Base-by-base conservation (phyloP, 768 basidiomycete genomes). In the Tricholoma sp. region DNA sequence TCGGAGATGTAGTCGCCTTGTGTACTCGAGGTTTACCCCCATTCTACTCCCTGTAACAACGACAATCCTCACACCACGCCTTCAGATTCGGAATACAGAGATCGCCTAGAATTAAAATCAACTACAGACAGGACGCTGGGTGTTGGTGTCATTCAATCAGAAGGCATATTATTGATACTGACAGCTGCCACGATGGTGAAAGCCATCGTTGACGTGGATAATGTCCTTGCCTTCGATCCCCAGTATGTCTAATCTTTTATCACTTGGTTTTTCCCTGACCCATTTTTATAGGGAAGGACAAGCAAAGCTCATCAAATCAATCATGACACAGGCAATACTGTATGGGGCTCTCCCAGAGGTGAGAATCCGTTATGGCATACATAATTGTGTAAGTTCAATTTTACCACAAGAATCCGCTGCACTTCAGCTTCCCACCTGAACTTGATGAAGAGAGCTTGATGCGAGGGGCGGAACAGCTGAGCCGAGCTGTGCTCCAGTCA, bases 271-370 rank as follows among this genome's bases (percentile, higher is more conserved):
- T 53, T 52, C 52, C 9, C 49, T 55, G 12, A 50, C 27, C 1
- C 24, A 27, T 34, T 27, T 19, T 37, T 53, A 14, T 55, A 88
- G 85, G 52, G 83, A 77, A 56, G 90, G 84, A 58, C 80, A 74
- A 43, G 83, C 86, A 2, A 80, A 81, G 57, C 73, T 92, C 22
- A 82, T 91, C 66, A 87, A 87, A 69, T 85, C 87, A 8, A 88
- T 83, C 22, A 85, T 93, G 84, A 88, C 83, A 46, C 89, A 92
- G 66, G 90, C 89, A 10, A 90, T 92, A 60, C 66, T 91, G 32
- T 91, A 91, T 65, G 88, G 88, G 11, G 79, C 86, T 24, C 74
- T 84, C 62, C 76, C 84, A 21, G 79, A 85, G 66, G 86, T 86
- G 66, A 31, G 73, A 60, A 19, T 22, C 34, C 11, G 19, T 41